Evolutionary conservation across 2,329 filamentous ascomycete genomes (phyloP).

Genomic region (Scolecobasidium constrictum): DNA sequence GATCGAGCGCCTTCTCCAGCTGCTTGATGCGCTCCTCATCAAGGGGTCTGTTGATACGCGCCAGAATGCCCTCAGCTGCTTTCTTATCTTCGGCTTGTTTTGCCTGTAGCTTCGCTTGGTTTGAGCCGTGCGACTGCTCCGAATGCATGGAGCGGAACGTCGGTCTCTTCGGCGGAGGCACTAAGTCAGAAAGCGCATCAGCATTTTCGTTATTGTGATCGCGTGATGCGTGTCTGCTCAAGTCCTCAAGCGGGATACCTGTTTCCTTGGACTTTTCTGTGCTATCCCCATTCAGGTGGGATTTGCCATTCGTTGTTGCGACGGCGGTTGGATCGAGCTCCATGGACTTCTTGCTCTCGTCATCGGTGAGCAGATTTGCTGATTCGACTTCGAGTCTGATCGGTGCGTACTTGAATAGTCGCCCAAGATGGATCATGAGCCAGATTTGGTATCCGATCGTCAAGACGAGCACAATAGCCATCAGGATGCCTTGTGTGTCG

Average conservation of each 20-base stretch:
- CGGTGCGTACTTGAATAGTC: constrained; percentile 77
- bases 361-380: constrained; percentile 42
- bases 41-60: constrained; percentile 6
- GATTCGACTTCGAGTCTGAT: constrained; percentile 35
- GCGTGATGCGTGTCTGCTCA: not conserved
- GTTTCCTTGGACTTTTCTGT: not conserved
- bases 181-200: not conserved
- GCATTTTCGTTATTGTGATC: not conserved
- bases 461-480: constrained; percentile 63
- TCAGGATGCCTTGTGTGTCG: constrained; percentile 66
- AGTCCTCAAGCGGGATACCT: not conserved
- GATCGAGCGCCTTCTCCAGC: not conserved
- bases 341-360: not conserved
- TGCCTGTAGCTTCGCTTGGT: not conserved
- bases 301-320: not conserved
- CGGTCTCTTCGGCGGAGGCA: not conserved
- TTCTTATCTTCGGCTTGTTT: constrained; percentile 4
- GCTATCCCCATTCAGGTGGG: not conserved
- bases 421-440: constrained; percentile 72
- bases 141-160: not conserved
- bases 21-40: constrained; percentile 2
- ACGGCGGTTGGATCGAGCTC: not conserved
- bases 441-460: constrained; percentile 70
- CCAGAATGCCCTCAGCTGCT: constrained; percentile 5
- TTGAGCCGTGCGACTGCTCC: not conserved